These are phyloP conservation scores for Rhododendron williamsianum DNA, from an alignment of 148 eudicot genomes.

Conservation along the genomic window DNA sequence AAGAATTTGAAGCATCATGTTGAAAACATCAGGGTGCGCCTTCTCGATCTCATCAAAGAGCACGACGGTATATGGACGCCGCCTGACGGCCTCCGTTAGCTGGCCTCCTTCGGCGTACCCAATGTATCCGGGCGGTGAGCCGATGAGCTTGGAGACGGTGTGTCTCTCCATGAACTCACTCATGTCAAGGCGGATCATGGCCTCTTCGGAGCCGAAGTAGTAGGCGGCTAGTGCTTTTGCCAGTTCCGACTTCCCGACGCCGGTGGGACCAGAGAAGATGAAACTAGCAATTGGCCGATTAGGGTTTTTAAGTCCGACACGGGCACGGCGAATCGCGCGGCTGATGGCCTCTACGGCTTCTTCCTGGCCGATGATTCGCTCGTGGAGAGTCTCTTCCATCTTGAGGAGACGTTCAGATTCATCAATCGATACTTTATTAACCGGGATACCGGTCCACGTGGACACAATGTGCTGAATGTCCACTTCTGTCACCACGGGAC, in stretches of 20 bases:
- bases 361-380: constrained; percentile 77
- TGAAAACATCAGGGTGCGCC: constrained; percentile 91
- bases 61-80: constrained; percentile 77
- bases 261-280: constrained; percentile 88
- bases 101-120: constrained; percentile 94
- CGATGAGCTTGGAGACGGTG: constrained; percentile 83
- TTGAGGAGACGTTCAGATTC: constrained; percentile 90
- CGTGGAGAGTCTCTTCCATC: constrained; percentile 88
- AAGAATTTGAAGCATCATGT: constrained; percentile 92
- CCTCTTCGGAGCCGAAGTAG: constrained; percentile 90
- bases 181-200: constrained; percentile 90
- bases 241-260: constrained; percentile 85
- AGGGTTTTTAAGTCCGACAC: constrained; percentile 88
- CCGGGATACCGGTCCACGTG: constrained; percentile 92
- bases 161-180: constrained; percentile 95
- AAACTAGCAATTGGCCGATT: constrained; percentile 93
- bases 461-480: constrained; percentile 88
- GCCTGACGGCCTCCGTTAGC: constrained; percentile 79
- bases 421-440: constrained; percentile 74
- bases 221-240: constrained; percentile 79
- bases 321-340: constrained; percentile 84
- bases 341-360: constrained; percentile 93
- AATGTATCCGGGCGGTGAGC: constrained; percentile 89
- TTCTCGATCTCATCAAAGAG: constrained; percentile 93
- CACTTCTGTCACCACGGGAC: constrained; percentile 72